Conservation (phyloP, 805 yeast species). For the Candida sanyiensis region DNA sequence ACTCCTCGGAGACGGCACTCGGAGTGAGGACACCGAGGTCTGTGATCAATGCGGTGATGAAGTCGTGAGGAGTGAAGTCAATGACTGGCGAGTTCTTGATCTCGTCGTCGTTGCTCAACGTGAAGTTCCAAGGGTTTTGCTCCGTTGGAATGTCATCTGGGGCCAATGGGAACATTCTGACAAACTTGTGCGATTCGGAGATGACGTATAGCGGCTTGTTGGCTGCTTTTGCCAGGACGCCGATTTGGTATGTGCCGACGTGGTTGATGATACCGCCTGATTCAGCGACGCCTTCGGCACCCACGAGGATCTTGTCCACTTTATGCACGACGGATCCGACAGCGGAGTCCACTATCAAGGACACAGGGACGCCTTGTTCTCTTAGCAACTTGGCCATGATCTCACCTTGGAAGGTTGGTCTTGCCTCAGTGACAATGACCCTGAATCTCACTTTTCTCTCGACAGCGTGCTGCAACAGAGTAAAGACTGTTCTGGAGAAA, state of each 20-base stretch:
- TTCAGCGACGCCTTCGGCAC: conserved; percentile 99
- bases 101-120: conserved; percentile 29
- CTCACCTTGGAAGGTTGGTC: conserved; percentile 74
- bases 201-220: conserved; percentile 92
- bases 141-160: conserved; percentile 83
- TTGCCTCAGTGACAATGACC: conserved; percentile 88
- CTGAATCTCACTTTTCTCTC: conserved; percentile 75
- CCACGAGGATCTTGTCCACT: conserved; percentile 89
- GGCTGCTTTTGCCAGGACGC: conserved; percentile 83
- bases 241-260: conserved; percentile 91
- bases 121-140: conserved; percentile 42
- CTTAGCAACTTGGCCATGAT: conserved; percentile 65
- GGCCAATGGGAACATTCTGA: conserved; percentile 89
- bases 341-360: conserved; percentile 84
- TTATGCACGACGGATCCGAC: conserved; percentile 90
- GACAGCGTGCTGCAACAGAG: conserved; percentile 71
- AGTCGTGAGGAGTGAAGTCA: conserved; percentile 95
- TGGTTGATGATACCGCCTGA: conserved; percentile 97
- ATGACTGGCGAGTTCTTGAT: conserved; percentile 49
- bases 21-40: conserved; percentile 97
- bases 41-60: conserved; percentile 90
- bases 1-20: conserved; percentile 96
- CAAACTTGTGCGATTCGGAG: conserved; percentile 93
- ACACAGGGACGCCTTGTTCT: conserved; percentile 75
- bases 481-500: conserved; percentile 81